phyloP scores from a whole-genome alignment of 805 yeast genomes.

The Candida piceae region DNA sequence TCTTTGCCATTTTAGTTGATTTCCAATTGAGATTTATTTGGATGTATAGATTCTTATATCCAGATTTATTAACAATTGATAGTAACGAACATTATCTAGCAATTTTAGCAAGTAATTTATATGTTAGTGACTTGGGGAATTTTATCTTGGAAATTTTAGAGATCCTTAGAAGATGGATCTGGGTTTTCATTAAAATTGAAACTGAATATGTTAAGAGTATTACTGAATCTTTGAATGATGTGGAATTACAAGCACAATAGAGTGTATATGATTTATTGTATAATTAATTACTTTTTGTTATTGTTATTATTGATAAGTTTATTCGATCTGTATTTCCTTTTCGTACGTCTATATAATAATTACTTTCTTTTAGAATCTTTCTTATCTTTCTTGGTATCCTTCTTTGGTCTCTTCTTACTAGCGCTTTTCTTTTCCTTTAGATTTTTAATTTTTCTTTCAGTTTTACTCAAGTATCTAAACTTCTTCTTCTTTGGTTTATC shows the following conservation, averaged over 20 bases:
- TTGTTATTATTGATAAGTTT: too few species aligned
- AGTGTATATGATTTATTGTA: not conserved
- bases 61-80: slow-evolving; percentile 10
- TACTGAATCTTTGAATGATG: slow-evolving; percentile 1
- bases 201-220: slow-evolving; percentile 49
- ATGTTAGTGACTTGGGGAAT: slow-evolving; percentile 51
- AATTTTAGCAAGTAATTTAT: slow-evolving; percentile 21
- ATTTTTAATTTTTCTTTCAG: slow-evolving; percentile 60
- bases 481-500: slow-evolving; percentile 58
- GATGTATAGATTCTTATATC: slow-evolving; percentile 46
- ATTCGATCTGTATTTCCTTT: slow-evolving; percentile 1
- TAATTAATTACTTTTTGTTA: not conserved
- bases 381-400: slow-evolving; percentile 20
- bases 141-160: slow-evolving; percentile 70
- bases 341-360: too few species aligned
- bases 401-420: slow-evolving; percentile 22
- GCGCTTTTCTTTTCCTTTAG: slow-evolving; percentile 38
- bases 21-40: slow-evolving; percentile 69
- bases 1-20: slow-evolving; percentile 54
- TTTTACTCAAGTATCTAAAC: slow-evolving; percentile 80
- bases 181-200: slow-evolving; percentile 85
- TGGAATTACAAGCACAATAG: slow-evolving; percentile 18
- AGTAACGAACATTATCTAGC: slow-evolving; percentile 10
- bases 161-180: slow-evolving; percentile 76
- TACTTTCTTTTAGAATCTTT: too few species aligned